phyloP scores from a whole-genome alignment of 2,329 filamentous ascomycete species.

The Rugonectria rugulosa region DNA sequence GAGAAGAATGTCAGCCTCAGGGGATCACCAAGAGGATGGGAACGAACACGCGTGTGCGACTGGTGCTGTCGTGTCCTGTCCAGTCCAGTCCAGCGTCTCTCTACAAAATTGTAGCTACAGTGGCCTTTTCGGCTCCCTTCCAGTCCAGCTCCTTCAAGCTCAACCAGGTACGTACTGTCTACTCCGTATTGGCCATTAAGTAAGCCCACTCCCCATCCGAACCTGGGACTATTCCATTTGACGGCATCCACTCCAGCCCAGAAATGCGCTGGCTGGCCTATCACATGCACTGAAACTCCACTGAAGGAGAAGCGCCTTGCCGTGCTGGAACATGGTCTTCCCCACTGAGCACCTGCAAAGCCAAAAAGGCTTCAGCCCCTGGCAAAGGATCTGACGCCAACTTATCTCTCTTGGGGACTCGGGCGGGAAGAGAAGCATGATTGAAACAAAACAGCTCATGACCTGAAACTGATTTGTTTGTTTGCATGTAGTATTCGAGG shows the following conservation, averaged over 20 bases:
- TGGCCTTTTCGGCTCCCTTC: conserved; percentile 49
- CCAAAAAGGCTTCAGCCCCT: conserved; percentile 11
- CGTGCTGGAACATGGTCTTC: conserved; percentile 1
- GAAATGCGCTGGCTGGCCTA: conserved; percentile 6
- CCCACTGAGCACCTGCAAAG: conserved; percentile 1
- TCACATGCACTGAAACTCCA: conserved; percentile 4
- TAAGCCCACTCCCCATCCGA: background rate
- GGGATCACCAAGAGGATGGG: conserved; percentile 26
- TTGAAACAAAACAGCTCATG: conserved; percentile 21
- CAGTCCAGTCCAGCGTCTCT: conserved; percentile 8
- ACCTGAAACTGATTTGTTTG: background rate
- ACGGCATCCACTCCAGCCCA: conserved; percentile 7
- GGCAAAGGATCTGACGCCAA: conserved; percentile 20
- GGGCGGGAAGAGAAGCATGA: background rate
- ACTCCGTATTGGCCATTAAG: no score
- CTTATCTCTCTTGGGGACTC: conserved; percentile 15
- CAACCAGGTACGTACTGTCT: no score
- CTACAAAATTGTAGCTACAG: conserved; percentile 48
- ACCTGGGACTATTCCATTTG: background rate
- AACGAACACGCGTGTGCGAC: conserved; percentile 22
- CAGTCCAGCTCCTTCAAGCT: conserved; percentile 20
- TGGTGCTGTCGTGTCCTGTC: conserved; percentile 23
- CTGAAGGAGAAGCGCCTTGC: conserved; percentile 3
- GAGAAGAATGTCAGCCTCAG: conserved; percentile 34
- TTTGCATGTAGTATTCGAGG: background rate